These are phyloP conservation scores for Amanita fuliginea DNA, from an alignment of 768 basidiomycete species.

Conservation along the genomic window DNA sequence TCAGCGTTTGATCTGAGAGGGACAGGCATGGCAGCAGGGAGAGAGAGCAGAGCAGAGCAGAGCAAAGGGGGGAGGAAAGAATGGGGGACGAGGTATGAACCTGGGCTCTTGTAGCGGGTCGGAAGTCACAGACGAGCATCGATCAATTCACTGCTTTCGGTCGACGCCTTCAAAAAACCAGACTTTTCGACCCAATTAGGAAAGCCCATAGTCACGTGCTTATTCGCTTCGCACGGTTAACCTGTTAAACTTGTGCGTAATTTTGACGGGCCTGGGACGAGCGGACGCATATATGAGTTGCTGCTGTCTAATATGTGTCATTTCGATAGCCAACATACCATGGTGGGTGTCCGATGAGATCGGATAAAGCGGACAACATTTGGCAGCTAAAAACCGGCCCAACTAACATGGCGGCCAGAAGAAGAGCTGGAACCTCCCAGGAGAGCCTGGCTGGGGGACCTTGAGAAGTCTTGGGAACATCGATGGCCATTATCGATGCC, in stretches of 20 bases:
- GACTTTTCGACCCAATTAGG: constrained; percentile 18
- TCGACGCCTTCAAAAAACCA: constrained; percentile 17
- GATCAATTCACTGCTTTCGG: constrained; percentile 22
- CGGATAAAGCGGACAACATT: too few relatives aligned
- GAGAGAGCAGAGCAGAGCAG: constrained; percentile 4
- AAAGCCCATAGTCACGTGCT: constrained; percentile 14
- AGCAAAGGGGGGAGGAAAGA: constrained; percentile 7
- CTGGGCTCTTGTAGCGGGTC: constrained; percentile 12
- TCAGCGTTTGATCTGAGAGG: constrained; percentile 13
- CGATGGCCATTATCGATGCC: constrained; percentile 8
- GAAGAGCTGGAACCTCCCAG: not conserved
- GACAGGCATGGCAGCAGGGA: constrained; percentile 20
- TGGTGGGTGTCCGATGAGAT: not conserved
- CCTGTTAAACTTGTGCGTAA: not conserved
- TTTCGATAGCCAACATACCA: too few relatives aligned
- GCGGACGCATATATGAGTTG: too few relatives aligned
- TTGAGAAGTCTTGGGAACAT: not conserved
- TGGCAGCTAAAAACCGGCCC: too few relatives aligned
- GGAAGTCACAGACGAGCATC: constrained; percentile 15
- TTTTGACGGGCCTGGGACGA: constrained; percentile 4
- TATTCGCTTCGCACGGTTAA: not conserved
- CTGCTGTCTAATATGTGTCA: too few relatives aligned
- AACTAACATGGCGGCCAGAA: not conserved
- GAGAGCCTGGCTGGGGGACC: too few relatives aligned
- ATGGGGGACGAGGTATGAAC: constrained; percentile 6